These are phyloP conservation scores for Suillus subluteus DNA, from an alignment of 768 basidiomycete species.

Conservation along the genomic window DNA sequence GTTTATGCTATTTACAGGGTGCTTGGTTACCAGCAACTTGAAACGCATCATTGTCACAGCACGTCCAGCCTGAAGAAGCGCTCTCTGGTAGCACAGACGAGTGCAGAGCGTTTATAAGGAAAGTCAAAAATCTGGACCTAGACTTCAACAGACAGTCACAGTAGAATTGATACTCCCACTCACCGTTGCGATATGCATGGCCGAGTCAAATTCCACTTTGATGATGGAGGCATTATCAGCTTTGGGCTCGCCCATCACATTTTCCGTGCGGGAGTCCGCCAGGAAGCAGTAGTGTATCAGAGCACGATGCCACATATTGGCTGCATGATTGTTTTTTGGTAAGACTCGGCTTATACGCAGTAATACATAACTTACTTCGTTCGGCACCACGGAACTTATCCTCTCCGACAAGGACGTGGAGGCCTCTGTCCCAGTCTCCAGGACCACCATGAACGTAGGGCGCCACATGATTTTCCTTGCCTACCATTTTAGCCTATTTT, in stretches of 20 bases:
- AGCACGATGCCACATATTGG: conserved; percentile 27
- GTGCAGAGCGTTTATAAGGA: conserved; percentile 28
- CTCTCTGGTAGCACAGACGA: conserved; percentile 21
- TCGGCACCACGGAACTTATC: conserved; percentile 46
- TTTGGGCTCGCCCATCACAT: conserved; percentile 48
- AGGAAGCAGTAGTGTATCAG: conserved; percentile 49
- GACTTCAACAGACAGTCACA: background rate
- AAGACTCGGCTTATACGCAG: background rate
- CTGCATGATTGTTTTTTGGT: conserved; percentile 9
- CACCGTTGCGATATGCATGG: conserved; percentile 28
- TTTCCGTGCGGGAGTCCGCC: conserved; percentile 43
- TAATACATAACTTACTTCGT: conserved; percentile 38
- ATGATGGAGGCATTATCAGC: conserved; percentile 34
- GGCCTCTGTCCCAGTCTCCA: conserved; percentile 39
- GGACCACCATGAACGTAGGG: conserved; percentile 31
- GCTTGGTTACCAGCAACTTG: background rate
- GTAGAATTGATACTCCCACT: background rate
- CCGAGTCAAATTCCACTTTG: conserved; percentile 24
- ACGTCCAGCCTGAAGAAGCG: conserved; percentile 29
- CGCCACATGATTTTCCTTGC: conserved; percentile 25
- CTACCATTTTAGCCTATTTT: background rate
- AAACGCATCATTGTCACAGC: conserved; percentile 13
- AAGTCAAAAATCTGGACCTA: conserved; percentile 27
- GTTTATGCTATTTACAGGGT: background rate
- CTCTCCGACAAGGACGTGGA: conserved; percentile 52